Base-by-base conservation (phyloP, 2,329 filamentous ascomycete species). In the Shiraia bambusicola region DNA sequence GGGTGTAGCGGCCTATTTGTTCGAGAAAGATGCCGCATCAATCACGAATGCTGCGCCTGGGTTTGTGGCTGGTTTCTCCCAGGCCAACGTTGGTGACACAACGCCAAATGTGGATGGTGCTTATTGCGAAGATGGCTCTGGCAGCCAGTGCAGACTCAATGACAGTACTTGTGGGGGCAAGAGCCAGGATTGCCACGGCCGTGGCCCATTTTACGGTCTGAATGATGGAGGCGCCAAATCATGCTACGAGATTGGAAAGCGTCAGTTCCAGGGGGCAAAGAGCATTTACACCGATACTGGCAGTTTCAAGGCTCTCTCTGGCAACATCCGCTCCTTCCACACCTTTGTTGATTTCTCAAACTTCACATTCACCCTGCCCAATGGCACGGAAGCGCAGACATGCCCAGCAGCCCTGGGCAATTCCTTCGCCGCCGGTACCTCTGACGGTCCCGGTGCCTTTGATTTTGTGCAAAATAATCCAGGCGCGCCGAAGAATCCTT, bases 401-500 rank as follows among this genome's bases (percentile, higher is more conserved):
- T 97, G 92, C 56, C 85, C 90, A 3, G 91, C 91, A 0, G 89
- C 90, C 0, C 73, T 97, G 45, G 92, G 92, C 5, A 95, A 93
- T 64, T 91, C 87, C 0, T 97, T 97, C 63, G 92, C 92, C 0
- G 92, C 88, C 1, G 92, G 92, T 9, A 97, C 92, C 0, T 88
- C 88, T 0, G 92, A 97, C 65, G 89, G 92, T 5, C 91, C 92
- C 0, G 92, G 92, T 1, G 83, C 83, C 0, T 95, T 95, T 59
- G 92, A 97, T 69, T 96, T 97, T 65, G 93, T 88, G 1, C 92
- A 97, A 63, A 91, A 90, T 52, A 80, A 87, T 51, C 84, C 84
- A 0, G 84, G 83, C 24, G 75, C 80, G n/a, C 84, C 88, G 0
- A 79, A 84, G 28, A 91, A 87, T 50, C 89, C 89, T 0, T 71